Base-by-base conservation (phyloP, 2,329 filamentous ascomycete genomes). In the Diaporthe citrichinensis region DNA sequence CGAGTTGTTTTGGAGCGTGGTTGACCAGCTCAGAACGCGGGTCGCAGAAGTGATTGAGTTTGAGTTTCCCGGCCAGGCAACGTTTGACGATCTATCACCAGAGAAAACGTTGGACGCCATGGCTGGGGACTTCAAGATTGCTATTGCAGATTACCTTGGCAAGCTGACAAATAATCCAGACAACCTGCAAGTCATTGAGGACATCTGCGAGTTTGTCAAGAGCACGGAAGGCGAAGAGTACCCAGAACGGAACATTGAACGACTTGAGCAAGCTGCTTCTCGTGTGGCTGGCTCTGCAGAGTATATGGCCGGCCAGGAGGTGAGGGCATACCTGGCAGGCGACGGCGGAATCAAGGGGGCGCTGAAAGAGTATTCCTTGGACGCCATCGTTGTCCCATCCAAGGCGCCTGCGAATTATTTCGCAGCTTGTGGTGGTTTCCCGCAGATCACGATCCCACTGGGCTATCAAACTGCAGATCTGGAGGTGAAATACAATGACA, bases 161-260 rank as follows among this genome's bases (percentile, higher is more conserved):
- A 82, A 89, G 72, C 85, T 94, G 5, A 86, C 83, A 2, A 83
- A 81, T 78, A 94, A 94, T 78, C 91, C 92, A 1, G 84, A 89
- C 75, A 84, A 87, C 67, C 83, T 94, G 61, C 84, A 83, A 12
- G 83, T 82, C 25, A 83, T 94, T 0, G 83, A 83, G 1, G 88
- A 91, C 20, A 82, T 92, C 2, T 84, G 85, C 0, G 83, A 84
- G 39, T 92, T 91, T 53, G 8, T 53, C 14, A 39, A 68, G n/a
- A n/a, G 14, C 31, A 53, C 46, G 15, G 7, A 39, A 28, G 46
- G 44, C 23, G 46, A 68, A 28, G 20, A 25, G 34, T 39, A 51
- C 15, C 65, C 46, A 20, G 65, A 53, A 23, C n/a, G 46, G 17
- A 53, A 53, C 12, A 53, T 53, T 12, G 23, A n/a, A 25, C 31